Evolutionary conservation across 2,329 filamentous ascomycete genomes (phyloP), one percentile per base, ranked within the genome.

Genomic region (Cordyceps javanica): DNA sequence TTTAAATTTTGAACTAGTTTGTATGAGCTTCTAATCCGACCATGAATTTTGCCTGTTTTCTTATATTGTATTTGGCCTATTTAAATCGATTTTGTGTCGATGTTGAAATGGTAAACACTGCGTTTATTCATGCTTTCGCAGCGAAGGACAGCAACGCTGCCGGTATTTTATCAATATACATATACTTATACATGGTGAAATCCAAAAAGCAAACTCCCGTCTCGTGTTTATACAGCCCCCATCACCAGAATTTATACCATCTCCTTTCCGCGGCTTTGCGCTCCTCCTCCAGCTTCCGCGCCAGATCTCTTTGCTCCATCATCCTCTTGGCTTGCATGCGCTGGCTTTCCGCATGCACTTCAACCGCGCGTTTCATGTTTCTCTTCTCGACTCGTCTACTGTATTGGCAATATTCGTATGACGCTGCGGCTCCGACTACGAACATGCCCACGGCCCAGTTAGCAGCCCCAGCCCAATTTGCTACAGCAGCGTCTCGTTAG

Each of bases 381-480:
- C 86, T 83, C 65, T 87, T 83, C 73, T 97, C 93, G 60, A 87
- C 80, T 49, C 82, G 78, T 59, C 91, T 81, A 61, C 82, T 81
- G 63, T 86, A 86, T 67, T 91, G 86, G 74, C 93, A 97, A 67
- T 88, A 91, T 73, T 97, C 90, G 73, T 91, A 94, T 52, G 87
- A 87, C 30, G 81, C 79, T 48, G 88, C 77, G n/a, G 88, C 86
- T 7, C 82, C 82, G 21, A 88, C 69, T 25, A 87, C 77, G 70
- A 94, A 96, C 36, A 84, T 79, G 7, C 86, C 89, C 6, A 94
- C 91, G 0, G 91, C 91, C 89, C 90, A 96, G 67, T 95, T 95
- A 36, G 88, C 86, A 1, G 89, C 84, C 66, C 82, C 70, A 23
- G 62, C 54, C 55, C 55, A 57, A 23, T 51, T 57, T 38, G 45